Evolutionary conservation across 352 stramenopile species (phyloP), one percentile per base, ranked within the genome.

Genomic region (Phytopythium aichiense): DNA sequence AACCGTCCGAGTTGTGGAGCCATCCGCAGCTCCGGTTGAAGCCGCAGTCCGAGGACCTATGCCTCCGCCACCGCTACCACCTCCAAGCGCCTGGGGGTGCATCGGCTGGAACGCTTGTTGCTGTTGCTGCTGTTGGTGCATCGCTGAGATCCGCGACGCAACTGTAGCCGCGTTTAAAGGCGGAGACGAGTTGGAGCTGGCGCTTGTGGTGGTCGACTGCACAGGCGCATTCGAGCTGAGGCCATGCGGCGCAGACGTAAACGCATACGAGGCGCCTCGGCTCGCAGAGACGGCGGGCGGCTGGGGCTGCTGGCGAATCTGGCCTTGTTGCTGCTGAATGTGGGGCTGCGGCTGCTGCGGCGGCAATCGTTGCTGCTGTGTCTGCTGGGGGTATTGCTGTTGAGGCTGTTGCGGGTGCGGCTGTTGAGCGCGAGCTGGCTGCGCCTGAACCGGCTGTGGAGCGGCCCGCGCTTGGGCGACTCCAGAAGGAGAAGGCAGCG

Each of bases 91-190:
- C n/a, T 62, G 53, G 13, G 45, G 31, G 1, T 38, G 18, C 12
- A 60, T 65, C 22, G 73, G 64, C 23, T 66, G 68, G 48, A n/a
- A 50, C 45, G 56, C 57, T 59, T 54, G 63, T 30, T 33, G 55
- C 16, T 28, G 55, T 25, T 31, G 55, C 20, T 38, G 67, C 58
- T 64, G 57, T 61, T 65, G 53, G 37, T 83, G 79, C 37, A 86
- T 60, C 13, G 64, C 61, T 8, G 72, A 74, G 22, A 72, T 70
- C 16, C 74, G 59, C 42, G 65, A 72, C 12, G 59, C 66, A 12
- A 71, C 60, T 35, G 55, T 59, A 7, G 61, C 28, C n/a, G 38
- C 31, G 46, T 50, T 42, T 23, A 25, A 20, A 7, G 23, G 9
- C 35, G 45, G 18, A 7, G 51, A 65, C 22, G 49, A 56, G 15